A percentile compares a stretch with the other conserved stretches of the same genome.
Evolutionary conservation across 169 alveolate genomes (phyloP).

Genomic region (Eimeria falciformis): DNA sequence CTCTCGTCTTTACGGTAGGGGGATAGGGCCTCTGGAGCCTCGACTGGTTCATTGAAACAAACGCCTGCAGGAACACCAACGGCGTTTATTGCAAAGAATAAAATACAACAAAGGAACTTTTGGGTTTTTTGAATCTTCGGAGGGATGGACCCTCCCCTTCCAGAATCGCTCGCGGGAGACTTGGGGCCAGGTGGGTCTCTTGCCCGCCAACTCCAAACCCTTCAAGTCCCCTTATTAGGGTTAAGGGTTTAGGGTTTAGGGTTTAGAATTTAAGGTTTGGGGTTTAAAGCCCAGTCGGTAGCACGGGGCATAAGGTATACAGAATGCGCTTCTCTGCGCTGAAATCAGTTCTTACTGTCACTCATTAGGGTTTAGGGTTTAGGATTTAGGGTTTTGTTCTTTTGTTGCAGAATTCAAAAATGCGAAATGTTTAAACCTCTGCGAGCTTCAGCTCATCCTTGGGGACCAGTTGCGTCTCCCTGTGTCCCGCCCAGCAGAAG

Average conservation of each 20-base stretch:
- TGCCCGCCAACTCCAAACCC: not conserved
- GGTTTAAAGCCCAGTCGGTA: not conserved
- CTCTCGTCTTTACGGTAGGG: too few species aligned
- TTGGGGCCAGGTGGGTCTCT: not conserved
- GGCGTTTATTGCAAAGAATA: not conserved
- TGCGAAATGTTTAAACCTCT: conserved; percentile 31
- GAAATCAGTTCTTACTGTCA: not conserved
- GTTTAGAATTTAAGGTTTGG: too few species aligned
- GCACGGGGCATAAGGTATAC: not conserved
- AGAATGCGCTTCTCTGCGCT: not conserved
- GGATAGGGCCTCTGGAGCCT: too few species aligned
- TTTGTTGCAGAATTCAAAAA: conserved; percentile 28
- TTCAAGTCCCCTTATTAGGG: not conserved
- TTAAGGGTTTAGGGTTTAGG: not conserved
- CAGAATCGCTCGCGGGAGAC: conserved; percentile 21
- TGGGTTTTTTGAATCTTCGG: not conserved
- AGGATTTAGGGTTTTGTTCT: not conserved
- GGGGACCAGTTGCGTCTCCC: conserved; percentile 52
- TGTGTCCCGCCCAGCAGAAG: conserved; percentile 52
- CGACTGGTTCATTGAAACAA: too few species aligned
- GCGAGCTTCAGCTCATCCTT: conserved; percentile 55
- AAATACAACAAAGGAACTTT: not conserved
- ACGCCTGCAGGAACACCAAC: not conserved
- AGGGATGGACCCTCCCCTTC: conserved; percentile 27
- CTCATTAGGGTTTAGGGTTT: too few species aligned